Evolutionary conservation across 2,329 filamentous ascomycete species (phyloP).

Genomic region (Fusarium nelsonii): DNA sequence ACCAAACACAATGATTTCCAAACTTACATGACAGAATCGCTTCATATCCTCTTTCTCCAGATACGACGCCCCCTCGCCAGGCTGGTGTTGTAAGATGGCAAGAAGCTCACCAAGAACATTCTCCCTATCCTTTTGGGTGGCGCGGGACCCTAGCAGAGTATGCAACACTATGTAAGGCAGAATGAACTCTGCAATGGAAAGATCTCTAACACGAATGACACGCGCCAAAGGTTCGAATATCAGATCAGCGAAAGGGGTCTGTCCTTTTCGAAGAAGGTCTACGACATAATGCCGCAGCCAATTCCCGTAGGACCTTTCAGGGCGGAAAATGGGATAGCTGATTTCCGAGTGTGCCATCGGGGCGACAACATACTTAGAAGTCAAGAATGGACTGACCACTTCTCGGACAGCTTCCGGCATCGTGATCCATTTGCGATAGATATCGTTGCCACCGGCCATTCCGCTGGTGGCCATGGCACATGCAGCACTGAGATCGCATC

Average conservation of each 20-base stretch:
- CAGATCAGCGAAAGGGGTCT: conserved; percentile 77
- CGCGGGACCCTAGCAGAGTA: conserved; percentile 77
- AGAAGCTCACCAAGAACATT: conserved; percentile 80
- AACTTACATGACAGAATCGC: conserved; percentile 85
- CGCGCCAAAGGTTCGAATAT: conserved; percentile 86
- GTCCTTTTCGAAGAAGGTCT: conserved; percentile 83
- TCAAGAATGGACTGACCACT: conserved; percentile 88
- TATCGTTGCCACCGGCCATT: conserved; percentile 64
- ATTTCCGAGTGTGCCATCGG: conserved; percentile 68
- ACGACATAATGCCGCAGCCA: conserved; percentile 87
- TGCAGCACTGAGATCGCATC: conserved; percentile 77
- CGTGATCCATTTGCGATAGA: conserved; percentile 80
- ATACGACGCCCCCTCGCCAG: conserved; percentile 64
- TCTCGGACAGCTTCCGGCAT: conserved; percentile 84
- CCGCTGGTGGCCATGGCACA: conserved; percentile 58
- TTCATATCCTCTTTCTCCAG: conserved; percentile 80
- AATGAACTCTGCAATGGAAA: conserved; percentile 87
- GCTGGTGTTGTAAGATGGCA: conserved; percentile 75
- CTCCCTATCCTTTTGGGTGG: conserved; percentile 69
- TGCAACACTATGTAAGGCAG: conserved; percentile 90
- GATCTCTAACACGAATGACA: conserved; percentile 86
- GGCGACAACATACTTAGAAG: conserved; percentile 82
- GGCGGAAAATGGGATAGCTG: conserved; percentile 82
- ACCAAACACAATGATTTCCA: background rate
- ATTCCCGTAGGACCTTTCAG: conserved; percentile 75